Percentiles rank a stretch among this genome's conserved stretches.
Conservation (phyloP, 306 rosid species). For the Cicer bijugum region DNA sequence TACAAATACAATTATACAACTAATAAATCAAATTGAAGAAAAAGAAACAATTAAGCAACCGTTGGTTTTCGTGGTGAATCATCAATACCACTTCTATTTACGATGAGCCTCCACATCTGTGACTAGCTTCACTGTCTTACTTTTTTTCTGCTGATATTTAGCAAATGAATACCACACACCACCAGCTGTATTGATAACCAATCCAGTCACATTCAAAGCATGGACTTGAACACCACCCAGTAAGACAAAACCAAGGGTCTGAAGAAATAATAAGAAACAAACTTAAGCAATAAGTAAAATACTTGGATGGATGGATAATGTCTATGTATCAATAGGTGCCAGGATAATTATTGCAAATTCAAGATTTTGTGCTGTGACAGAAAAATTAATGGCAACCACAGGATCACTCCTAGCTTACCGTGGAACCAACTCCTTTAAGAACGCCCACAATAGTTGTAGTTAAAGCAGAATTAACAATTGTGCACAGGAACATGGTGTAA, state of each 20-base stretch:
- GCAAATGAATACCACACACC: slow-evolving; percentile 95
- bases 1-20: neutral
- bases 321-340: slow-evolving; percentile 16
- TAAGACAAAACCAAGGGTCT: slow-evolving; percentile 88
- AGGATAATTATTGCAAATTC: slow-evolving; percentile 19
- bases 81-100: slow-evolving; percentile 53
- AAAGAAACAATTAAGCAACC: slow-evolving; percentile 39
- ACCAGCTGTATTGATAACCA: slow-evolving; percentile 90
- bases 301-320: slow-evolving; percentile 11
- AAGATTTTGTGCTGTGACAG: slow-evolving; percentile 12
- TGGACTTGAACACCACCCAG: slow-evolving; percentile 89
- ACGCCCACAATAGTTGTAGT: slow-evolving; percentile 96
- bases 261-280: slow-evolving; percentile 40
- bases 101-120: slow-evolving; percentile 66
- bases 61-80: slow-evolving; percentile 34
- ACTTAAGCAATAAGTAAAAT: slow-evolving; percentile 17
- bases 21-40: slow-evolving; percentile 20
- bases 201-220: slow-evolving; percentile 79
- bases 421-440: slow-evolving; percentile 97
- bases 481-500: slow-evolving; percentile 98
- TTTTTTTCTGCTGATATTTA: slow-evolving; percentile 77
- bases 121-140: slow-evolving; percentile 56
- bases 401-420: slow-evolving; percentile 57
- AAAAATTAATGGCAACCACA: slow-evolving; percentile 40
- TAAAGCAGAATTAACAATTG: slow-evolving; percentile 90